A percentile compares a stretch with the other conserved stretches of the same genome.
These are phyloP conservation scores for Leptographium lundbergii DNA, from an alignment of 2,329 filamentous ascomycete species.

Conservation along the genomic window DNA sequence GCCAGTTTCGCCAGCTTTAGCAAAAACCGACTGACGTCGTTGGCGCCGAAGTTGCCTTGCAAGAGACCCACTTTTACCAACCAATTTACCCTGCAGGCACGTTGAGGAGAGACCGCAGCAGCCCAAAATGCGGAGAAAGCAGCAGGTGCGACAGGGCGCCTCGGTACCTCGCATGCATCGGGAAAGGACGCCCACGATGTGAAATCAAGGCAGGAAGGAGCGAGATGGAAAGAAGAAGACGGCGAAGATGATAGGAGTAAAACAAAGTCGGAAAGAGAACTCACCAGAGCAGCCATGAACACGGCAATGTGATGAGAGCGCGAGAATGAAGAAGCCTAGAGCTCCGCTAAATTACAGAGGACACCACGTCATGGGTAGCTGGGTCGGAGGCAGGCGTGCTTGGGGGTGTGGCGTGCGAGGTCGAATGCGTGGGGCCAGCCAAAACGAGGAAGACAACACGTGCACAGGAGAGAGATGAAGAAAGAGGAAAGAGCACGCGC, in stretches of 20 bases:
- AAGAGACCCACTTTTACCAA: not conserved
- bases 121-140: not conserved
- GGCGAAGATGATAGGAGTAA: not conserved
- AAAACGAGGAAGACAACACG: not conserved
- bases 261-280: not conserved
- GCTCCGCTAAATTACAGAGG: not conserved
- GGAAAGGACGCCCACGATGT: not conserved
- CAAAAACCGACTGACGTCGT: not conserved
- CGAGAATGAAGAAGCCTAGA: not conserved
- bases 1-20: not conserved
- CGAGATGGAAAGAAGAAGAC: not conserved
- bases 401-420: not conserved
- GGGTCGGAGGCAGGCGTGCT: not conserved
- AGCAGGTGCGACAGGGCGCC: not conserved
- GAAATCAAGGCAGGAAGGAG: not conserved
- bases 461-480: not conserved
- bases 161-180: not conserved
- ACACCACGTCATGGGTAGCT: not conserved
- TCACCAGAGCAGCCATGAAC: conserved; percentile 6
- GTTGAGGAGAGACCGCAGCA: not conserved
- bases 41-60: not conserved
- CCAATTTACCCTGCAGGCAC: not conserved
- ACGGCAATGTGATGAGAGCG: no score
- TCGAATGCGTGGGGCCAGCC: not conserved
- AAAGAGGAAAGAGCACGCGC: not conserved